Evolutionary conservation across 2,329 filamentous ascomycete species (phyloP), one percentile per base, ranked within the genome.

Genomic region (Gaeumannomyces tritici): DNA sequence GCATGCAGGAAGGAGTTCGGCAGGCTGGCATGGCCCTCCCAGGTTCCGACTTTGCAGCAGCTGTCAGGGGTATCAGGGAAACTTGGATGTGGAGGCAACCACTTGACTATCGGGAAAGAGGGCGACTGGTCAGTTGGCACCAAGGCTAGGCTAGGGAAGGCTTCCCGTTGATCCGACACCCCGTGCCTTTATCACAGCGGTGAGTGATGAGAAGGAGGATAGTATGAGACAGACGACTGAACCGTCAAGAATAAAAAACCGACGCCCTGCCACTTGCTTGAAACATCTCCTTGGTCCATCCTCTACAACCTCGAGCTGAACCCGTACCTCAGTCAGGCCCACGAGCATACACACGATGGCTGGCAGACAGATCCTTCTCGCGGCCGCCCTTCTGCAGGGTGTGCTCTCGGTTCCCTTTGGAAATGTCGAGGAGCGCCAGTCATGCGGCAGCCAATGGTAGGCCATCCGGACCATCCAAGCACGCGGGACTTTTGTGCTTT

Each of bases 341-440:
- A n/a, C 18, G 42, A 42, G 8, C 51, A 61, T 21, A 21, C 33
- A 47, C 55, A 47, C 29, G 24, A 61, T 61, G 60, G 55, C 55
- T 24, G 35, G 54, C 11, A 61, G 57, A 42, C 60, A 29, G 13
- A 29, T 61, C 21, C 55, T 61, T 55, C 60, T 61, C 27, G 54
- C 60, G 31, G 60, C 60, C 55, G 60, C 60, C 28, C 60, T 61
- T 24, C 26, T 61, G 60, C 60, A 57, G 60, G 55, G 31, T 27
- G 60, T 33, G 33, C 60, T 61, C n/a, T 57, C 60, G 21, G 55
- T 42, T 18, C 60, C 60, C 54, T 42, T 61, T 57, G 60, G 5
- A 4, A n/a, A 27, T 18, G 3, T 61, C 12, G 60, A 61, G 28
- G 55, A 61, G 24, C 60, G 60, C 21, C 60, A 61, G 55, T 24